Evolutionary conservation across 2,329 filamentous ascomycete species (phyloP), one percentile per base, ranked within the genome.

Genomic region (Zymoseptoria passerinii): DNA sequence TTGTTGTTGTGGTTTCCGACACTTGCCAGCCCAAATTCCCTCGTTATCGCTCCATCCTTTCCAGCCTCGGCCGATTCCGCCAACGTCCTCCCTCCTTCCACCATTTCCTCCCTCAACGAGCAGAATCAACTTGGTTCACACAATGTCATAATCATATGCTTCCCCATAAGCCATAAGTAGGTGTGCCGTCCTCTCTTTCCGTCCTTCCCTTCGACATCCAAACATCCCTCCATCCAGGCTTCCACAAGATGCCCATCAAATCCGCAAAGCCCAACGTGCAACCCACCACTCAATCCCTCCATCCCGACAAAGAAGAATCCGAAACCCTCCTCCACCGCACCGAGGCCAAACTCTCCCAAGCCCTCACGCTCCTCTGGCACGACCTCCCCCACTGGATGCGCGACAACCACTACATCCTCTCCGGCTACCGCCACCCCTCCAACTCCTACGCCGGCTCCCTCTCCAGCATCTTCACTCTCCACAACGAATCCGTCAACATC

Each of bases 401-500:
- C 68, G 86, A 89, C 72, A 90, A 89, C 66, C 83, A 85, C 61
- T 87, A 83, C 75, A 89, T 90, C 58, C 77, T 77, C 57, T 80
- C 80, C 27, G 83, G 84, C 61, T 90, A 89, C 73, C 81, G 86
- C 0, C 81, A 82, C 1, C 78, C 78, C 20, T 85, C 84, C 1
- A 79, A 80, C 57, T 88, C 85, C 0, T 87, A 84, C 71, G 59
- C 69, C 13, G 78, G 75, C 57, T 88, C 83, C 19, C 77, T 83
- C 58, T 73, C 78, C 48, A 84, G 80, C 40, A 74, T 89, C 16
- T 72, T 76, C 55, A 20, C 16, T 13, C 67, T 88, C 13, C 85
- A 89, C 74, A 88, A 86, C 70, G 83, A 86, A 69, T 81, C 82
- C 5, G 81, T 89, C 52, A 90, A 90, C 71, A 88, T 89, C 67